Base-by-base conservation (phyloP, 176 grass and related monocot species). In the Ensete ventricosum region DNA sequence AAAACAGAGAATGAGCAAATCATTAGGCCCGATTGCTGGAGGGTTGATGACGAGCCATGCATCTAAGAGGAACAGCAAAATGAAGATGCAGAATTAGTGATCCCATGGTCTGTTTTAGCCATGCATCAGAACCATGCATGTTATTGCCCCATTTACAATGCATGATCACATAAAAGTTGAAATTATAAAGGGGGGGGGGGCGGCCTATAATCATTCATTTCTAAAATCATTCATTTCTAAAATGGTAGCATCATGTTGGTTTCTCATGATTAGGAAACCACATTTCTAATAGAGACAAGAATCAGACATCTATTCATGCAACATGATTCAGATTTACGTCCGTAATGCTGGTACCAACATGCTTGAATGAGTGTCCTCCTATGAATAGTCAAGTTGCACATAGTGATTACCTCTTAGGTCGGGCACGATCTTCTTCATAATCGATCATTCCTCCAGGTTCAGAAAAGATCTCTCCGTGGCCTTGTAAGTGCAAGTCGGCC, bases 381-480 rank as follows among this genome's bases (percentile, higher is more conserved):
- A 51, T 53, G 14, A 43, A 64, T 21, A 58, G 60, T 25, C 22
- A 10, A 49, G n/a, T 22, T 21, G 9, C 11, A 16, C 7, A 68
- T 78, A 65, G 53, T 27, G 27, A 25, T 76, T 87, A 99, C 96
- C 96, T 99, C 83, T 99, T 99, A 69, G 96, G 78, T 62, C 96
- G 91, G 74, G 89, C 52, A 57, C 96, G 96, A 79, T 99, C 96
- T 78, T 99, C 96, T 88, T 99, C 96, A 86, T 87, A 91, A 79
- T 99, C 96, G 91, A 99, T 95, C 77, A 99, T 83, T 87, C 88
- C 96, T 85, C 86, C 88, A 95, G 86, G 82, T 81, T 99, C 96
- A 34, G 88, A 89, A 79, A 99, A 84, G 71, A 84, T 83, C 77
- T 88, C 96, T 34, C 95, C 96, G 55, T 88, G 64, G 27, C 91